These are phyloP conservation scores for Ceratobasidium sp. DNA, from an alignment of 1,284 basidiomycete species.

Conservation along the genomic window DNA sequence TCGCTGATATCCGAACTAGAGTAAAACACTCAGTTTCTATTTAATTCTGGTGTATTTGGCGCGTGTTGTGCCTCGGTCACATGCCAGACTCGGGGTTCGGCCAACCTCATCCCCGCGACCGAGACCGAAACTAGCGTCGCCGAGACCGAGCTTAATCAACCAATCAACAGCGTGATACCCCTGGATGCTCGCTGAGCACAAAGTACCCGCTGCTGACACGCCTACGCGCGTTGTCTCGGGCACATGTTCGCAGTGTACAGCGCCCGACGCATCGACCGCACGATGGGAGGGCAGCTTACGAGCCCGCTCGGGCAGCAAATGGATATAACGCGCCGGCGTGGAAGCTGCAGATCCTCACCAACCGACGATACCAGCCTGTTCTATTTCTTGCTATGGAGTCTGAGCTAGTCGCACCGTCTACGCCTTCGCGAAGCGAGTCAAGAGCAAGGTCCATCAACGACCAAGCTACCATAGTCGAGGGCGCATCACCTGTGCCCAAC, in stretches of 20 bases:
- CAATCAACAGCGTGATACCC: not conserved
- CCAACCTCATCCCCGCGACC: conserved; percentile 13
- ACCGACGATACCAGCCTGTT: not conserved
- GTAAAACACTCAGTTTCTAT: too few species aligned
- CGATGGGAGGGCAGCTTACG: not conserved
- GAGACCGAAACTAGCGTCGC: too few species aligned
- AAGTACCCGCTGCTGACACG: too few species aligned
- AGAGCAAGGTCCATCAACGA: conserved; percentile 9
- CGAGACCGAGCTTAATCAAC: not conserved
- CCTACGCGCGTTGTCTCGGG: conserved; percentile 17
- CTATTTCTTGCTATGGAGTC: conserved; percentile 10
- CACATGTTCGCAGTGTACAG: not conserved
- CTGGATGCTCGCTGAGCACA: not conserved
- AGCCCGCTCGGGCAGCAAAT: not conserved
- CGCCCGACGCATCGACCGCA: too few species aligned
- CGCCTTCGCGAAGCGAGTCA: not conserved
- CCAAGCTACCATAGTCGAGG: not conserved
- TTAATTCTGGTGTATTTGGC: too few species aligned
- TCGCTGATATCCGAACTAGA: too few species aligned
- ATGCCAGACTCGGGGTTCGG: not conserved
- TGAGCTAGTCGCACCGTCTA: not conserved
- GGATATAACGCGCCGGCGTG: not conserved
- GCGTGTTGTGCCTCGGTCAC: not conserved
- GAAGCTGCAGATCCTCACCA: not conserved
- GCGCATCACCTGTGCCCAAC: not conserved